Conservation (phyloP, 2,329 filamentous ascomycete genomes). For the Trichoderma harzianum region DNA sequence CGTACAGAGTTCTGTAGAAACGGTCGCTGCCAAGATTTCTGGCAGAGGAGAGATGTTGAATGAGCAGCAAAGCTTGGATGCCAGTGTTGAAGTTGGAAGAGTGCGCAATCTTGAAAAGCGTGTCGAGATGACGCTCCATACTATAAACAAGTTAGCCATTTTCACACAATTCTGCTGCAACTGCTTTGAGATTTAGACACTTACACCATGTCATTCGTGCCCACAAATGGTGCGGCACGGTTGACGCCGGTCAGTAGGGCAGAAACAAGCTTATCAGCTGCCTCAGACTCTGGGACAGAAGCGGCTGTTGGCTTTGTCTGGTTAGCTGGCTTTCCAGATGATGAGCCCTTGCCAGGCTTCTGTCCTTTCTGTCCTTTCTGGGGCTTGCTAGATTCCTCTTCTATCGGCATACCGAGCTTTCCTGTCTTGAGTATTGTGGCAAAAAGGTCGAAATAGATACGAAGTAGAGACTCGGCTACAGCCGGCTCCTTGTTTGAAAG, state of each 20-base stretch:
- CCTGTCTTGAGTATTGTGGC: constrained; percentile 70
- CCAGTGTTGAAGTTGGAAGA: constrained; percentile 99
- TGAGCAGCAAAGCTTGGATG: constrained; percentile 89
- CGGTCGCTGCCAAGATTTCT: constrained; percentile 82
- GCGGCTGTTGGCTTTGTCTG: constrained; percentile 26
- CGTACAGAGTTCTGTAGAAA: constrained; percentile 94
- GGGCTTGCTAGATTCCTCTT: constrained; percentile 43
- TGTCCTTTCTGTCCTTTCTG: constrained; percentile 31
- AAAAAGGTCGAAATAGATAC: constrained; percentile 92
- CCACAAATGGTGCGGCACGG: constrained; percentile 88
- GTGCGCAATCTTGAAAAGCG: constrained; percentile 92
- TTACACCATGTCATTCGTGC: constrained; percentile 71
- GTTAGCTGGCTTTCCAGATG: constrained; percentile 17
- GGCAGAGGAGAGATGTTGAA: constrained; percentile 82
- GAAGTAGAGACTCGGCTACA: constrained; percentile 74
- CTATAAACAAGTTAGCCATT: constrained; percentile 37
- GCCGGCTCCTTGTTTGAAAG: constrained; percentile 78
- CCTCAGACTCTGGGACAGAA: constrained; percentile 60
- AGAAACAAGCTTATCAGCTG: constrained; percentile 84
- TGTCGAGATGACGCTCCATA: constrained; percentile 86
- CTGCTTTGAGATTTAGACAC: constrained; percentile 27
- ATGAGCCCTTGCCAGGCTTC: constrained; percentile 17
- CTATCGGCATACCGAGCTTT: constrained; percentile 37
- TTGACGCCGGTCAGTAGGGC: constrained; percentile 93
- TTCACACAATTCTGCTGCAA: background rate